Conservation (phyloP, 2,329 filamentous ascomycete species). For the Metarhizium guizhouense region DNA sequence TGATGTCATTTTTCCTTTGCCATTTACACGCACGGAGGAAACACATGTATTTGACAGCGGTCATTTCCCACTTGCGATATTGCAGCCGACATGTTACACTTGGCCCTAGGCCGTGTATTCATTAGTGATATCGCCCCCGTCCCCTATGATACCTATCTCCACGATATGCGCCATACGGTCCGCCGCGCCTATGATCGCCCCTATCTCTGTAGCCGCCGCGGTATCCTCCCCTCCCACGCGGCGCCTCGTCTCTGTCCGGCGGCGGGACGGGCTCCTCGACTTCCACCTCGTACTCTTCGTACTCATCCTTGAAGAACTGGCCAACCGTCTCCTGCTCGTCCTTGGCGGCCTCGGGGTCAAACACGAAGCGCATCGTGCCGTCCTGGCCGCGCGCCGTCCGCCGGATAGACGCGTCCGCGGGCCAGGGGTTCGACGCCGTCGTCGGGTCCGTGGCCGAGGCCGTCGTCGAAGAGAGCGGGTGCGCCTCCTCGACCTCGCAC, state of each 20-base stretch:
- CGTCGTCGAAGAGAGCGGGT: slow-evolving; percentile 22
- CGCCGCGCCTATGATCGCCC: slow-evolving; percentile 23
- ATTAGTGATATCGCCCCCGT: slow-evolving; percentile 23
- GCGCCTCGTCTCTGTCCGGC: slow-evolving; percentile 10
- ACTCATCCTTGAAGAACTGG: slow-evolving; percentile 63
- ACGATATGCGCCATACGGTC: slow-evolving; percentile 24
- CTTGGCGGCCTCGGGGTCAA: slow-evolving; percentile 67
- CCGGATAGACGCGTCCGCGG: slow-evolving; percentile 23
- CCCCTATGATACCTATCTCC: slow-evolving; percentile 25
- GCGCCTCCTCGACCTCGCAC: slow-evolving; percentile 33
- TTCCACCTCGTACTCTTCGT: slow-evolving; percentile 69
- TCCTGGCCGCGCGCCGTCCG: slow-evolving; percentile 40
- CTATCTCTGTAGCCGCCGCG: slow-evolving; percentile 19
- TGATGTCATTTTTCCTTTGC: too few relatives aligned
- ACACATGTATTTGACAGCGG: too few relatives aligned
- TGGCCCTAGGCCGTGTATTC: too few relatives aligned
- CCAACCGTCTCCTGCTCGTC: slow-evolving; percentile 61
- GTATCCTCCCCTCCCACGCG: slow-evolving; percentile 7
- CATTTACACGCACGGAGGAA: too few relatives aligned
- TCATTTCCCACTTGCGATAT: too few relatives aligned
- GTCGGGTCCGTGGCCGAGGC: slow-evolving; percentile 6
- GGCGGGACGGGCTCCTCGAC: slow-evolving; percentile 53
- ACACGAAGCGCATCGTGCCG: slow-evolving; percentile 81
- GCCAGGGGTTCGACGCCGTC: slow-evolving; percentile 28
- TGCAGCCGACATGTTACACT: too few relatives aligned